phyloP scores from a whole-genome alignment of 495 filamentous ascomycete species.

The Thozetella sp. region DNA sequence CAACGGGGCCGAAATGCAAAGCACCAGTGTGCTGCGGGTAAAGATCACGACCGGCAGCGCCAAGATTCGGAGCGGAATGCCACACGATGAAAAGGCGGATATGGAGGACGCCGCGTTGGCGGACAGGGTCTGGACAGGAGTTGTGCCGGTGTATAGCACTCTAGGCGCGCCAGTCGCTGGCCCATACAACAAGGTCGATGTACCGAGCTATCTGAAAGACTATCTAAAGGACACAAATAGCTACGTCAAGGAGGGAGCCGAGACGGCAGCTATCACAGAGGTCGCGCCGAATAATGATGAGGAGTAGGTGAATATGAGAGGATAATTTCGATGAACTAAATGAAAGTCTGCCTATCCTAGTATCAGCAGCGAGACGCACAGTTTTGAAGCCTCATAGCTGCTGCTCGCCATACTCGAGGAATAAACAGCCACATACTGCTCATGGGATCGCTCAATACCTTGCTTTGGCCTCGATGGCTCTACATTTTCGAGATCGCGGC shows the following conservation, averaged over 20 bases:
- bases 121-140: conserved; percentile 74
- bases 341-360: no score
- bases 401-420: no score
- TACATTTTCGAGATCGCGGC: no score
- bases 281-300: conserved; percentile 25
- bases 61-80: conserved; percentile 72
- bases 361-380: no score
- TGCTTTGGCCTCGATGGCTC: no score
- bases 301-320: conserved; percentile 11
- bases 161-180: conserved; percentile 71
- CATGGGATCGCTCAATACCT: no score
- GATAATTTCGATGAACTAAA: no score
- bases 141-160: conserved; percentile 71
- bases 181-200: conserved; percentile 59
- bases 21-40: conserved; percentile 75
- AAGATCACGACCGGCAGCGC: conserved; percentile 71
- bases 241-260: conserved; percentile 52
- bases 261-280: conserved; percentile 39
- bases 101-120: conserved; percentile 59
- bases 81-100: conserved; percentile 74
- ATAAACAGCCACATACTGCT: no score
- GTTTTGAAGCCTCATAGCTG: no score
- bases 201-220: conserved; percentile 65
- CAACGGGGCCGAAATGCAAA: conserved; percentile 72
- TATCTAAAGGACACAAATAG: conserved; percentile 59